Base-by-base conservation (phyloP, 2,329 filamentous ascomycete genomes). In the Didymella pomorum region DNA sequence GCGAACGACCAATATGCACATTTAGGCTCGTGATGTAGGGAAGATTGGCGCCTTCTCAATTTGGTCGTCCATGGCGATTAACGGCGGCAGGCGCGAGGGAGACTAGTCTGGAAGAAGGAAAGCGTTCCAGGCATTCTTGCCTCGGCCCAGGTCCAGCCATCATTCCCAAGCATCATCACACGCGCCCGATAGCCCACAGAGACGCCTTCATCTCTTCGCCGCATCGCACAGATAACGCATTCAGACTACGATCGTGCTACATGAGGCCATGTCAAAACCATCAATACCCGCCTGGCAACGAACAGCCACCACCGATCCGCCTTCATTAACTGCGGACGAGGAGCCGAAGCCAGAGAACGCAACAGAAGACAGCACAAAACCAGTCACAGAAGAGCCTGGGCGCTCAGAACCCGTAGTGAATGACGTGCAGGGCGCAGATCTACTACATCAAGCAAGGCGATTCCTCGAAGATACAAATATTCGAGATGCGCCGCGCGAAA, bases 391-490 rank as follows among this genome's bases (percentile, higher is more conserved):
- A 44, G 69, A 66, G n/a, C 50, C 62, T 29, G 63, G 53, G 14
- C 58, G 56, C 10, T 58, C 53, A 28, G 58, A 60, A 44, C 57
- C 62, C 8, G 50, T 63, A 46, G 9, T 57, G 9, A 51, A 61
- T 9, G 41, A 50, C 1, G 4, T 41, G n/a, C 45, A 61, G 14
- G 58, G 58, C 18, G 20, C 45, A 18, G 52, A 65, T 12, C 52
- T 79, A 33, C 70, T 91, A 33, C 86, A 92, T 16, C 86, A 92
- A 71, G 92, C 93, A 26, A 83, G 84, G 42, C 85, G 82, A 52
- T 97, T 97, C 71, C 83, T 97, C 4, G 81, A 90, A 49, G 89
- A 96, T 60, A 87, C 90, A 8, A 82, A 83, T 20, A 90, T 97
- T 56, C 86, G 84, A 58, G 80, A 89, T 75, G 87, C 89, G 31